Conservation (phyloP, 495 filamentous ascomycete genomes). For the Apiosordaria backusii region DNA sequence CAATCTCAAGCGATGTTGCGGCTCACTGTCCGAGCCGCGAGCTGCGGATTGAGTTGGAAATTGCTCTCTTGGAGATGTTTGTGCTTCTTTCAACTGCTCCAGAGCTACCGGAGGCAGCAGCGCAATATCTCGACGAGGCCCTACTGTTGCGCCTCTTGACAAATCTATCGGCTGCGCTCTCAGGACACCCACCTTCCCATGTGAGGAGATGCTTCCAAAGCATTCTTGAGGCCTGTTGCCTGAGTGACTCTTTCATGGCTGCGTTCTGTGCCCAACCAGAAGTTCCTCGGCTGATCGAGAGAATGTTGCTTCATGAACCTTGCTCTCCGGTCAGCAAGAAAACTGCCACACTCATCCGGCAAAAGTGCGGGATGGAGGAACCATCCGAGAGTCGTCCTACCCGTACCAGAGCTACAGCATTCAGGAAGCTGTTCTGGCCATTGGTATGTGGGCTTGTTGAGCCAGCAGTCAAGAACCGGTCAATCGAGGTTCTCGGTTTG, state of each 20-base stretch:
- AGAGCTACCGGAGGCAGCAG: constrained; percentile 21
- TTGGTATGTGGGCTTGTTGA: constrained; percentile 42
- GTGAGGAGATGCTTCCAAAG: constrained; percentile 55
- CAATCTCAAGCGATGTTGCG: constrained; percentile 43
- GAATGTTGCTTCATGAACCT: constrained; percentile 43
- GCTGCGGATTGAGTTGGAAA: constrained; percentile 40
- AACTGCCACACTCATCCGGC: constrained; percentile 37
- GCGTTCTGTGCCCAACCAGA: constrained; percentile 45
- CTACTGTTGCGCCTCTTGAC: constrained; percentile 38
- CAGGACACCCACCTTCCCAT: constrained; percentile 19
- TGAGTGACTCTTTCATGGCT: constrained; percentile 57
- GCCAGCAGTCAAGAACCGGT: constrained; percentile 35
- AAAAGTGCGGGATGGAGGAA: constrained; percentile 19
- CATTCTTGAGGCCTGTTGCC: constrained; percentile 61
- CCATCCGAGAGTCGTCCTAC: background rate
- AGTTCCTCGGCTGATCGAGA: constrained; percentile 31
- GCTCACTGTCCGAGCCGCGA: constrained; percentile 36
- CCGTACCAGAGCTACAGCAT: constrained; percentile 21
- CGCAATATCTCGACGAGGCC: constrained; percentile 28
- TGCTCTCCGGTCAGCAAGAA: constrained; percentile 40
- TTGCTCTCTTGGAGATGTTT: constrained; percentile 41
- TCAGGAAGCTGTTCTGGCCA: constrained; percentile 48
- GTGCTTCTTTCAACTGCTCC: constrained; percentile 37
- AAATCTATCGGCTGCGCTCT: constrained; percentile 17
- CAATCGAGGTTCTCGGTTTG: constrained; percentile 44